A percentile compares a stretch with the other conserved stretches of the same genome.
phyloP scores from a whole-genome alignment of 306 rosid species.

The Lupinus albus region DNA sequence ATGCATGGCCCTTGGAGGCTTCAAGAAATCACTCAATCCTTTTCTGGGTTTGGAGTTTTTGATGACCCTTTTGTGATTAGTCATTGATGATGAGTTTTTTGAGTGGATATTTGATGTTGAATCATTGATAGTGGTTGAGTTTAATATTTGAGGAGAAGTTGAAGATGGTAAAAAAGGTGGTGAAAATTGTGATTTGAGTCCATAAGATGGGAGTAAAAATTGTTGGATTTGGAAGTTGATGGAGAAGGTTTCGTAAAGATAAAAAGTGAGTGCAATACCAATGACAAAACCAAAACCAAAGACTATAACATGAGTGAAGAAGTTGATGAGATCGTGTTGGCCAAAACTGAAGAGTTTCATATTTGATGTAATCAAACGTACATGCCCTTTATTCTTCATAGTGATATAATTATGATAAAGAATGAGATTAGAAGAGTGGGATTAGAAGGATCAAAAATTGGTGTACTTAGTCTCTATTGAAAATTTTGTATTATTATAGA shows the following conservation, averaged over 20 bases:
- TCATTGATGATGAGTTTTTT: background rate
- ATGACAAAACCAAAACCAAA: constrained; percentile 65
- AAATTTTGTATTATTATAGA: constrained; percentile 15
- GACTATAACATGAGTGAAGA: constrained; percentile 45
- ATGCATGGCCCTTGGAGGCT: constrained; percentile 52
- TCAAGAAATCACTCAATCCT: constrained; percentile 47
- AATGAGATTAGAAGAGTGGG: background rate
- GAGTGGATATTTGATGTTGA: constrained; percentile 29
- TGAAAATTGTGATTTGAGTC: background rate
- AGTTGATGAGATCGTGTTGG: constrained; percentile 49
- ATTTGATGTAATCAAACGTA: constrained; percentile 13
- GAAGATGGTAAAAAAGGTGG: background rate
- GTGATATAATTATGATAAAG: background rate
- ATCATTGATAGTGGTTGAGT: background rate
- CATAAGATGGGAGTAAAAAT: background rate
- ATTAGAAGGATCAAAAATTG: no score
- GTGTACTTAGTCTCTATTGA: background rate
- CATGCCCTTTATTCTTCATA: constrained; percentile 45
- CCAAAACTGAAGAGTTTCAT: constrained; percentile 40
- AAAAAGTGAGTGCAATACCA: constrained; percentile 58
- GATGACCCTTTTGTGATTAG: background rate
- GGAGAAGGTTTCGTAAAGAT: constrained; percentile 41
- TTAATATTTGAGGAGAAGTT: constrained; percentile 6
- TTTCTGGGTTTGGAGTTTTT: constrained; percentile 6
- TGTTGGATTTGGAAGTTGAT: constrained; percentile 45